Evolutionary conservation across 169 alveolate genomes (phyloP).

Genomic region (Cryptosporidium meleagridis): DNA sequence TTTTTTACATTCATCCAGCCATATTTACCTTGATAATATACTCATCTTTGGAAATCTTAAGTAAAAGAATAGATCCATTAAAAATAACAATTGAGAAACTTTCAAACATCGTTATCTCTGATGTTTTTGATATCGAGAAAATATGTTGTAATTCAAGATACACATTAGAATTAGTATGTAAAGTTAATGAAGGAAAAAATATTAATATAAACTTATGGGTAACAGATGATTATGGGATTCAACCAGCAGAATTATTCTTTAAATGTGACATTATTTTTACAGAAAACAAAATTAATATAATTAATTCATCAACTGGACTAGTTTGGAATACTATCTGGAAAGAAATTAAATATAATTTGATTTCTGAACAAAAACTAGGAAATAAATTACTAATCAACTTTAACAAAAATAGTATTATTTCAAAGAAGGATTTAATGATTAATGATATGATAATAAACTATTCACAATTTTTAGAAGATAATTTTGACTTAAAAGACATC

Average conservation of each 20-base stretch:
- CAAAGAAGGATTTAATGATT: background rate
- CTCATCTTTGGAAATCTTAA: background rate
- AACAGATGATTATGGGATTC: constrained; percentile 30
- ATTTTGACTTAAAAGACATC: background rate
- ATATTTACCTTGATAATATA: constrained; percentile 5
- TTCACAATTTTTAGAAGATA: background rate
- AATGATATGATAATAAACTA: background rate
- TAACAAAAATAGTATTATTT: background rate
- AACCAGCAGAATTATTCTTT: background rate
- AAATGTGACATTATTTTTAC: background rate
- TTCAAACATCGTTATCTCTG: constrained; percentile 1
- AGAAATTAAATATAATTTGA: background rate
- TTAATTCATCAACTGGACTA: background rate
- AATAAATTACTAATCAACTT: background rate
- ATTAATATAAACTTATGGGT: constrained; percentile 5
- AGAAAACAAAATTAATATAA: background rate
- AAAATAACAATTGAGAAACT: constrained; percentile 9
- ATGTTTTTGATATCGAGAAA: constrained; percentile 24
- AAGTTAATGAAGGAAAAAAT: background rate
- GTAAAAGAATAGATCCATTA: background rate
- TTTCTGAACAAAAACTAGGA: background rate
- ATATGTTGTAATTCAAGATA: constrained; percentile 61
- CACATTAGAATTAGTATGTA: constrained; percentile 24
- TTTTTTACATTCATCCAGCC: constrained; percentile 34
- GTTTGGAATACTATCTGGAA: constrained; percentile 45